Evolutionary conservation across 1,284 basidiomycete species (phyloP), one percentile per base, ranked within the genome.

Genomic region (Peniophora sp.): DNA sequence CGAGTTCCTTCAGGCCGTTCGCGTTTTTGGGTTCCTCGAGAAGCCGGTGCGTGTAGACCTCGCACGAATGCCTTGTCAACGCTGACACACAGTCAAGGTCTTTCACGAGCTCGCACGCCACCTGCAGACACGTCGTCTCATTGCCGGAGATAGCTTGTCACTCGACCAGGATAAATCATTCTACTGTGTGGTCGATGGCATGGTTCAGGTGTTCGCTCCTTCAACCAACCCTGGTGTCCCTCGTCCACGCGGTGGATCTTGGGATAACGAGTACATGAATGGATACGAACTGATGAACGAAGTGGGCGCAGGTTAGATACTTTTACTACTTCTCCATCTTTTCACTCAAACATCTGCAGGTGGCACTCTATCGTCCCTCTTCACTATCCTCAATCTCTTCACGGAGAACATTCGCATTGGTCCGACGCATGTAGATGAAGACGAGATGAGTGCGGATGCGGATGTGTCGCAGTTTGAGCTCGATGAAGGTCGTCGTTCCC

Each of bases 381-480:
- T 96, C 66, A 94, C 91, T 18, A 97, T 96, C 60, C 75, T 97
- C 47, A 86, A 69, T 52, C 75, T 99, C 46, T 99, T 99, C 69
- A 99, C 97, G 1, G 96, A 99, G 67, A 90, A 98, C 62, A 87
- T 99, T 60, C 88, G 94, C 67, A 82, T 98, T 58, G 88, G 91
- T 53, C 96, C 92, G 90, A 83, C 87, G 64, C 83, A 86, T 53
- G 80, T 79, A 20, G 68, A 70, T 24, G 63, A 41, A 6, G 61
- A 61, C 48, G 58, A 56, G 35, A 60, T 61, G 15, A 64, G 69
- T 42, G 70, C 76, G 12, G 71, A 84, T 58, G 81, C 82, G 2
- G 85, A 89, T 52, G 75, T 87, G 22, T 80, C 84, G 9, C 73
- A 75, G 20, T 60, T 86, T 48, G 74, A 81, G 51, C 72, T 88